phyloP scores from a whole-genome alignment of 345 rosid species.

The Boechera retrofracta region DNA sequence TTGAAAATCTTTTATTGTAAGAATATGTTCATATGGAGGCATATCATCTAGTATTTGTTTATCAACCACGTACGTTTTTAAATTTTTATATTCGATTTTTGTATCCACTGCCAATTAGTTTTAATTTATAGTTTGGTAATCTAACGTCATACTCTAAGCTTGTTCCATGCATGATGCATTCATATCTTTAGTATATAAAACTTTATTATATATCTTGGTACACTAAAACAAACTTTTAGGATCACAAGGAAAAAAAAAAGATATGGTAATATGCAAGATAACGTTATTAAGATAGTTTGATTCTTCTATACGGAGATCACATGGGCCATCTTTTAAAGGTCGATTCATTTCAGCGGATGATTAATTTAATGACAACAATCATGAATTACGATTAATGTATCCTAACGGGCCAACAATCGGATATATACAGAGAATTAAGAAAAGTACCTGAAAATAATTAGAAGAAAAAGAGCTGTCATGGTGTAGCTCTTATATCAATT shows the following conservation, averaged over 20 bases:
- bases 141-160: background rate
- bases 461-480: conserved; percentile 11
- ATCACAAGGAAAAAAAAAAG: background rate
- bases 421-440: conserved; percentile 24
- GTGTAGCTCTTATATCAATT: background rate
- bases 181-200: background rate
- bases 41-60: background rate
- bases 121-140: background rate
- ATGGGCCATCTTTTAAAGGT: background rate
- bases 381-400: conserved; percentile 4
- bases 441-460: background rate
- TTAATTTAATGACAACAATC: background rate
- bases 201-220: background rate
- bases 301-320: background rate
- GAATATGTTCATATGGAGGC: background rate
- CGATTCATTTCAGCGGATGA: background rate
- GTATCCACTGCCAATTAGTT: background rate
- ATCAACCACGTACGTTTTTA: background rate
- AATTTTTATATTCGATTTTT: background rate
- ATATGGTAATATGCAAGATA: background rate
- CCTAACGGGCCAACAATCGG: conserved; percentile 9
- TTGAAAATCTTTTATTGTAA: conserved; percentile 16
- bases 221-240: background rate
- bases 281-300: too few relatives aligned
- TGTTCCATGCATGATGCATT: conserved; percentile 28